Base-by-base conservation (phyloP, 2,329 filamentous ascomycete species). In the Decorospora gaudefroyi region DNA sequence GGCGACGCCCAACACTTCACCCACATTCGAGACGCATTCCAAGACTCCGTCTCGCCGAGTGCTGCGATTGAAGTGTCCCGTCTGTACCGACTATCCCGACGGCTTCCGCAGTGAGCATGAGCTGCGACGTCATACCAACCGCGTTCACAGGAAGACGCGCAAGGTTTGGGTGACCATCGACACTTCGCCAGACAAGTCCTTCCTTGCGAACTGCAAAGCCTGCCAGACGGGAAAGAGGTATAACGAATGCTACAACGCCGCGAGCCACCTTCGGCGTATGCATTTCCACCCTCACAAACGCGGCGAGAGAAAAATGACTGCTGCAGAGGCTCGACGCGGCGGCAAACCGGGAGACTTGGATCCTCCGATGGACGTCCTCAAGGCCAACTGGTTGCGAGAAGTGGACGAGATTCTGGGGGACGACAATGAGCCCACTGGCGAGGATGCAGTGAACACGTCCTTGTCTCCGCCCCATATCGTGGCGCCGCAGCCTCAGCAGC, bases 191-290 rank as follows among this genome's bases (percentile, higher is more conserved):
- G 69, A 82, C 74, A 70, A 78, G 79, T 70, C 79, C 68, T 85
- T 90, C 26, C 79, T 96, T 15, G 76, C 77, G 19, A 87, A 88
- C 53, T 96, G 91, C 79, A 95, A 95, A 71, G 81, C 87, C 21
- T 97, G 92, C 69, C 80, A 79, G 36, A 79, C 78, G 12, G 76
- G 79, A 39, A 96, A 96, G 76, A 80, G 81, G 54, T 97, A 97
- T 59, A 88, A 88, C 9, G 88, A 88, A 21, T 93, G 96, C 72
- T 96, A 97, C 72, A 96, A 96, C 61, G 91, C 90, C 0, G 90
- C 90, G 0, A 91, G 90, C 3, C 92, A 97, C 68, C 79, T 97
- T 15, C 81, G 91, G 21, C 84, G 91, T 36, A 87, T 87, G 7
- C 92, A 97, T 67, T 97, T 96, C 76, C 88, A 87, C 64, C 85